Conservation (phyloP, 1,284 basidiomycete species). For the Pseudozyma flocculosa region DNA sequence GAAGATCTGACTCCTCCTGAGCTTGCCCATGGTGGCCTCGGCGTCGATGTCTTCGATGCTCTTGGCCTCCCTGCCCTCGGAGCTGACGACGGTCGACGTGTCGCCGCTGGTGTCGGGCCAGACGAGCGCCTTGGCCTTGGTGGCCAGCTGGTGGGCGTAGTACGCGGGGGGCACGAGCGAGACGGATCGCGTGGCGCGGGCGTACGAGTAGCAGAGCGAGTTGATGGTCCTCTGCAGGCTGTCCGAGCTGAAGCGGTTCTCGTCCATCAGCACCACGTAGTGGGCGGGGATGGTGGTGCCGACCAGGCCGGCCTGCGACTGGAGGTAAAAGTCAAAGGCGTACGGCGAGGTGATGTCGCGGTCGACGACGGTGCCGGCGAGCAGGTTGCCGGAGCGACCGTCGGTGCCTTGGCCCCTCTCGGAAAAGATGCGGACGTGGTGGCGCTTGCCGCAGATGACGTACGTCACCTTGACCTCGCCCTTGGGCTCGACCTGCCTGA, state of each 20-base stretch:
- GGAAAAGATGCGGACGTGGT: slow-evolving; percentile 61
- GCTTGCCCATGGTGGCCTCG: slow-evolving; percentile 25
- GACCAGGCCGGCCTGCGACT: slow-evolving; percentile 51
- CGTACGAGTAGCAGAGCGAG: slow-evolving; percentile 59
- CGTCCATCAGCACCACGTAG: slow-evolving; percentile 58
- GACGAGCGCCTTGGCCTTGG: slow-evolving; percentile 58
- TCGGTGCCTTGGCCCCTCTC: slow-evolving; percentile 47
- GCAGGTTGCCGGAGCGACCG: slow-evolving; percentile 62
- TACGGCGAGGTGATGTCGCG: slow-evolving; percentile 59
- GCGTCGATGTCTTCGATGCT: slow-evolving; percentile 9
- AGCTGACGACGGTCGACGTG: slow-evolving; percentile 8
- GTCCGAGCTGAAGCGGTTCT: slow-evolving; percentile 46
- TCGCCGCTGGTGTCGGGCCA: slow-evolving; percentile 46
- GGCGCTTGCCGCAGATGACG: slow-evolving; percentile 46
- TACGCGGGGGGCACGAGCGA: slow-evolving; percentile 59
- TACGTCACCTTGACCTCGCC: slow-evolving; percentile 56
- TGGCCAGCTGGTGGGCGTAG: slow-evolving; percentile 60
- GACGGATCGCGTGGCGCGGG: slow-evolving; percentile 59
- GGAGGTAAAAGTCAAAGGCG: slow-evolving; percentile 58
- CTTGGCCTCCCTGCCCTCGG: neutral
- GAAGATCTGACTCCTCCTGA: slow-evolving; percentile 11
- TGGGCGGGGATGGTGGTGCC: slow-evolving; percentile 61
- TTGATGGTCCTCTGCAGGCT: slow-evolving; percentile 53
- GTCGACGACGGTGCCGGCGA: slow-evolving; percentile 58
- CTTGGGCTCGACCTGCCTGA: slow-evolving; percentile 36